Base-by-base conservation (phyloP, 2,329 filamentous ascomycete species). In the Neofusicoccum parvum region DNA sequence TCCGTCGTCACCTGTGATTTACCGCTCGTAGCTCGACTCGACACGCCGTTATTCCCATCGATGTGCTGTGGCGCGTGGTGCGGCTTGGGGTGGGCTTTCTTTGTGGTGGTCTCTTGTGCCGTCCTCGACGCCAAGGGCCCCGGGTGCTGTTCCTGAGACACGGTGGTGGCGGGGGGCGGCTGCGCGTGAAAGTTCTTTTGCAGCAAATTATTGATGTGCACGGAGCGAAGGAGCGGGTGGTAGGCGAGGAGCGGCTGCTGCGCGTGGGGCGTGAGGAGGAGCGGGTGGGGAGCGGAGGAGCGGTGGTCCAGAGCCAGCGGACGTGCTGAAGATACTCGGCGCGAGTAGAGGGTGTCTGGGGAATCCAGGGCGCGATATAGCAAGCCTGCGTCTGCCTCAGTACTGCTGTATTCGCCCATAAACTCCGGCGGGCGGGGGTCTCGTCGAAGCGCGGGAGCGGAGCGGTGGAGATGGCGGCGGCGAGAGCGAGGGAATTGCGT, bases 1-100 rank as follows among this genome's bases (percentile, higher is more conserved):
- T 72, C 75, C 63, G 73, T 68, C 71, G 76, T 79, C 76, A 79
- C 76, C 72, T 75, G 72, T 68, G 73, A 70, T 68, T 72, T 72
- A 75, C 75, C 73, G 69, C 70, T 70, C 60, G 72, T 73, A 73
- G 74, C 74, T 72, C 71, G 72, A 65, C 69, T 68, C 64, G 68
- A 56, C 60, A 69, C 68, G 67, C 69, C 67, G 67, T 72, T 76
- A 71, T 75, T 74, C 76, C 75, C 77, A 79, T 79, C 73, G 73
- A 70, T 72, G 68, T 73, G 62, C 67, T 68, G 70, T 67, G 67
- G 74, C 70, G 73, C 69, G 67, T 70, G 67, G 65, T 46, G 50
- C 58, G 70, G 45, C 43, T 63, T 69, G 65, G 72, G 67, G 67
- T 70, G 64, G 58, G 70, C 64, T 69, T 76, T 76, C 68, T 75